These are phyloP conservation scores for Cubamyces sp. DNA, from an alignment of 768 basidiomycete genomes.

Conservation along the genomic window DNA sequence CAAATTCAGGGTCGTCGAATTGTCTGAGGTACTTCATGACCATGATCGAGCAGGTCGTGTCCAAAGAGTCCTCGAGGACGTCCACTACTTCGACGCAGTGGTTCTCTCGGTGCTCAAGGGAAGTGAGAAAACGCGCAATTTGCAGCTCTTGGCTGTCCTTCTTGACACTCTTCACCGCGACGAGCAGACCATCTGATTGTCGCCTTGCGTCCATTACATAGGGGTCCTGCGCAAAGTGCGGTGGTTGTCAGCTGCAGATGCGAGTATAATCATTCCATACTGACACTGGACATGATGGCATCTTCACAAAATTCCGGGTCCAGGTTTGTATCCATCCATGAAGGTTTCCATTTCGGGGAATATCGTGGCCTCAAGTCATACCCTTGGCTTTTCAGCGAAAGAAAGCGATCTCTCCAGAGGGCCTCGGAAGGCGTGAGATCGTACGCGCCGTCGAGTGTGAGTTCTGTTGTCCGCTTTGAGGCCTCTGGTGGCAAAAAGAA, in stretches of 20 bases:
- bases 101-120: slow-evolving; percentile 20
- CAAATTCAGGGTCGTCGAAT: slow-evolving; percentile 21
- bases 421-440: slow-evolving; percentile 8
- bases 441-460: slow-evolving; percentile 7
- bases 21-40: slow-evolving; percentile 30
- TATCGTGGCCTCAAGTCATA: slow-evolving; percentile 24
- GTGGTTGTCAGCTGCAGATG: background rate
- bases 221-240: background rate
- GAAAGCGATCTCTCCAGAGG: slow-evolving; percentile 22
- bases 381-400: slow-evolving; percentile 3
- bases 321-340: slow-evolving; percentile 24
- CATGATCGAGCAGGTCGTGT: slow-evolving; percentile 9
- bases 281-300: slow-evolving; percentile 8
- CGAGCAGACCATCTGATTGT: background rate
- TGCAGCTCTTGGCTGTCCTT: slow-evolving; percentile 13
- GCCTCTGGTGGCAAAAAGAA: background rate
- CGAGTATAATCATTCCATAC: background rate
- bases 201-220: slow-evolving; percentile 26
- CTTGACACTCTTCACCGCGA: slow-evolving; percentile 20
- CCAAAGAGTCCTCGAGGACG: slow-evolving; percentile 24
- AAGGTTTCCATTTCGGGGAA: slow-evolving; percentile 24
- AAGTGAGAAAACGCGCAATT: slow-evolving; percentile 14
- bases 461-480: background rate
- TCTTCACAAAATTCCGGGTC: slow-evolving; percentile 24
- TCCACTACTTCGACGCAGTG: slow-evolving; percentile 33